Conservation (phyloP, 2,329 filamentous ascomycete genomes). For the Neonectria hederae region DNA sequence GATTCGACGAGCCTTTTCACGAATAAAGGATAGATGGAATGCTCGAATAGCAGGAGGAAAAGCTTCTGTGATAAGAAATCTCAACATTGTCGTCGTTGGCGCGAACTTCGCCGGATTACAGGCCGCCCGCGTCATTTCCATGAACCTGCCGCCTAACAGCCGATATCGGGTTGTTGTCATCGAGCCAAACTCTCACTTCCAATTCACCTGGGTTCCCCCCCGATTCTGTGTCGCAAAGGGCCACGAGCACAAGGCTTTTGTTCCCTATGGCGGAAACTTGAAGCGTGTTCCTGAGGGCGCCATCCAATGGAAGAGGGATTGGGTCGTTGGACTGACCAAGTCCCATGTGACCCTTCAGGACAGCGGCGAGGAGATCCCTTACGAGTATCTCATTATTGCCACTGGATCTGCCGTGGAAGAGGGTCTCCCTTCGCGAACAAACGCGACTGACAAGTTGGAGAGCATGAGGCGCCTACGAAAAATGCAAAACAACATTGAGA, state of each 20-base stretch:
- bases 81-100: constrained; percentile 65
- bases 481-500: constrained; percentile 58
- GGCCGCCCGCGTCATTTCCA: constrained; percentile 58
- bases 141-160: constrained; percentile 56
- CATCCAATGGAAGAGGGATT: constrained; percentile 54
- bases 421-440: constrained; percentile 59
- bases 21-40: constrained; percentile 24
- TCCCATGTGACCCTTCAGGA: constrained; percentile 52
- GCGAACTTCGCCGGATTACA: constrained; percentile 67
- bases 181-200: constrained; percentile 69
- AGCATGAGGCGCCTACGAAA: constrained; percentile 54
- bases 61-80: constrained; percentile 36
- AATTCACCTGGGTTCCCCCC: constrained; percentile 69
- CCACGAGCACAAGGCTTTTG: constrained; percentile 67
- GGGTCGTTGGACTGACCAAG: constrained; percentile 50
- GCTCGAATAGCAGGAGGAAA: constrained; percentile 16
- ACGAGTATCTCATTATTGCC: constrained; percentile 65
- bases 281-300: constrained; percentile 46
- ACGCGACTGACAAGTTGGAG: constrained; percentile 51
- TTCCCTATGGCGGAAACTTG: constrained; percentile 63
- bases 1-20: constrained; percentile 29
- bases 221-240: constrained; percentile 64
- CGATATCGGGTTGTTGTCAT: constrained; percentile 63
- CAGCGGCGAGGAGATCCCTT: constrained; percentile 57
- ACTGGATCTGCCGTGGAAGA: constrained; percentile 61